These are phyloP conservation scores for Nannochloropsis oceanica DNA, from an alignment of 108 stramenopile species.

Conservation along the genomic window DNA sequence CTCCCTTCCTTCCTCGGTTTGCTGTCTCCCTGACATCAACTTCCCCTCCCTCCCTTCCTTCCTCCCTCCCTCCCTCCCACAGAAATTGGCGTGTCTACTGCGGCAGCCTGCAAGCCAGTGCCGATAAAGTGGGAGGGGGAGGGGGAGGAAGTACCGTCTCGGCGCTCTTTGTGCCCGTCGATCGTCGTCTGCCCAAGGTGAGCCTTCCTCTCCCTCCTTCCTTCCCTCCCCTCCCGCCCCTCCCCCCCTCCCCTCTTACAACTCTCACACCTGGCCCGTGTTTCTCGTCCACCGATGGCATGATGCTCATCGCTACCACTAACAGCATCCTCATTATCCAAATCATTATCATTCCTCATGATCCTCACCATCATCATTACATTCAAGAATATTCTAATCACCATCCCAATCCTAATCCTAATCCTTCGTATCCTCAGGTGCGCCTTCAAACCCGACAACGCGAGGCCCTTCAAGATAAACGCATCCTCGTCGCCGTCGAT, in stretches of 20 bases:
- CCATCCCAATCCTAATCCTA: not conserved
- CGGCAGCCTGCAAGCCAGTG: constrained; percentile 51
- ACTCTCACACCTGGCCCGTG: too few species aligned
- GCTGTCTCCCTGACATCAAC: not conserved
- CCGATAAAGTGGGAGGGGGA: constrained; percentile 25
- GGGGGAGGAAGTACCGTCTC: constrained; percentile 43
- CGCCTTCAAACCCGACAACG: constrained; percentile 27
- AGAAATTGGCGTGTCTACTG: constrained; percentile 46
- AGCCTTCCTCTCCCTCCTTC: not conserved
- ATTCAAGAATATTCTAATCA: too few species aligned
- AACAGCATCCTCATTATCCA: not conserved
- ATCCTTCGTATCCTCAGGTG: not conserved
- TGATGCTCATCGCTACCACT: too few species aligned
- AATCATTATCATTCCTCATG: not conserved
- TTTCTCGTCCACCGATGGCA: not conserved
- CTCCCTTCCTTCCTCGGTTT: not conserved
- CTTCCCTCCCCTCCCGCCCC: not conserved
- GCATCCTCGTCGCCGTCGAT: constrained; percentile 71
- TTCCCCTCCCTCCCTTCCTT: not conserved
- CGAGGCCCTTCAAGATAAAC: constrained; percentile 4
- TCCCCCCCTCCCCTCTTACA: not conserved
- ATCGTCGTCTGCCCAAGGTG: constrained; percentile 4
- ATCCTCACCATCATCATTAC: too few species aligned
- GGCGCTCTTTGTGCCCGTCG: constrained; percentile 22
- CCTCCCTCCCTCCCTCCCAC: not conserved